Base-by-base conservation (phyloP, 2,329 filamentous ascomycete genomes). In the Ophiostoma populinum region DNA sequence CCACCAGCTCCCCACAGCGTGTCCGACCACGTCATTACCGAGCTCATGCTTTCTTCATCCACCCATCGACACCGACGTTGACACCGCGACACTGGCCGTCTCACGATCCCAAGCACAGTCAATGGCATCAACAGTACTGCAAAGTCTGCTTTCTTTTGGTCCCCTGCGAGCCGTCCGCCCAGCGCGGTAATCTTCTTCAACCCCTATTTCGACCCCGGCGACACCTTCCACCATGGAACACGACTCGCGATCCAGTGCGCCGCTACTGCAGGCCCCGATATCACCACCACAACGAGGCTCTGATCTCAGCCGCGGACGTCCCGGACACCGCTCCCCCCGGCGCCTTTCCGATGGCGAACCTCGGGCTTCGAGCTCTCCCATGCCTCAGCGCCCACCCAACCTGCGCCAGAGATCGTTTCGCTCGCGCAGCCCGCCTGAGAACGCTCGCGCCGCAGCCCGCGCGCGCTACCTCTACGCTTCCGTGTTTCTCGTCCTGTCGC, bases 401-500 rank as follows among this genome's bases (percentile, higher is more conserved):
- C 58, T 61, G 28, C 63, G 71, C 37, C 62, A 70, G 38, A 78
- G 75, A 27, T 77, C 77, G 10, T 75, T 92, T 57, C 74, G 79
- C 49, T 85, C 82, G 50, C 67, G 72, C 47, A 86, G 79, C 50
- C 80, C 82, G n/a, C 67, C 73, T 40, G 61, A 63, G 2, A 63
- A 69, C 45, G 45, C 72, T 13, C 67, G 68, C 43, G 57, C 66
- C 40, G 76, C 75, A 28, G 85, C 81, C 24, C 50, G 33, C 25
- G 78, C 72, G 51, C 83, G 83, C 56, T 95, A 98, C 57, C 77
- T 80, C 17, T 82, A 87, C 51, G 87, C 90, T 2, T 76, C 70
- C 34, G 70, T 85, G 45, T 94, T 94, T 55, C 65, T 98, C 41
- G 57, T 78, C 20, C 52, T 94, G 45, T 90, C 80, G 51, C 63